These are phyloP conservation scores for Poronia punctata DNA, from an alignment of 495 filamentous ascomycete species.

Conservation along the genomic window DNA sequence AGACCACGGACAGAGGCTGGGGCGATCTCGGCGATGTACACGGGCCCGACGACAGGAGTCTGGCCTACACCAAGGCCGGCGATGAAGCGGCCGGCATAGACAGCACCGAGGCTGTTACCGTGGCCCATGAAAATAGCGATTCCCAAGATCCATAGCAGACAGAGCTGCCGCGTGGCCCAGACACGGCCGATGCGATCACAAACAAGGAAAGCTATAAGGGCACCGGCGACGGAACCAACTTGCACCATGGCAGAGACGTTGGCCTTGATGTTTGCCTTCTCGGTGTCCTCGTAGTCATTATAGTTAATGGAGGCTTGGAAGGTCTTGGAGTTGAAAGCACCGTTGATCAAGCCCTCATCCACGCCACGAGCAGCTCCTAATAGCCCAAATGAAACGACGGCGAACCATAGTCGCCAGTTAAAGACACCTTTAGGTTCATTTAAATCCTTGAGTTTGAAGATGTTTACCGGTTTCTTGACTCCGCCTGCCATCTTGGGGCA, in stretches of 20 bases:
- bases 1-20: constrained; percentile 58
- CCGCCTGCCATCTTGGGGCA: constrained; percentile 49
- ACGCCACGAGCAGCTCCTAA: constrained; percentile 65
- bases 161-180: constrained; percentile 63
- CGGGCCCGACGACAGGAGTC: constrained; percentile 57
- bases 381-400: constrained; percentile 59
- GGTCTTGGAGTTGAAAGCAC: constrained; percentile 54
- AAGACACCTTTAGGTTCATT: constrained; percentile 52
- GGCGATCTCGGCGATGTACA: constrained; percentile 56
- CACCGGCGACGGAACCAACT: constrained; percentile 59
- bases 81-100: constrained; percentile 62
- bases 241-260: constrained; percentile 71
- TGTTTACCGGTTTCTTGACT: constrained; percentile 58
- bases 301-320: constrained; percentile 57
- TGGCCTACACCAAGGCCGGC: constrained; percentile 61
- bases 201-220: constrained; percentile 58
- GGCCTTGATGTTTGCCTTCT: constrained; percentile 54
- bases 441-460: constrained; percentile 52
- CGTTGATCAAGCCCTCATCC: constrained; percentile 68
- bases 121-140: constrained; percentile 62
- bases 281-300: constrained; percentile 43
- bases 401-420: constrained; percentile 61
- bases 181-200: constrained; percentile 64
- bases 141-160: constrained; percentile 58
- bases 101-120: constrained; percentile 51